A percentile compares a stretch with the other conserved stretches of the same genome.
These are phyloP conservation scores for Croton setiger DNA, from an alignment of 441 rosid genomes.

Conservation along the genomic window DNA sequence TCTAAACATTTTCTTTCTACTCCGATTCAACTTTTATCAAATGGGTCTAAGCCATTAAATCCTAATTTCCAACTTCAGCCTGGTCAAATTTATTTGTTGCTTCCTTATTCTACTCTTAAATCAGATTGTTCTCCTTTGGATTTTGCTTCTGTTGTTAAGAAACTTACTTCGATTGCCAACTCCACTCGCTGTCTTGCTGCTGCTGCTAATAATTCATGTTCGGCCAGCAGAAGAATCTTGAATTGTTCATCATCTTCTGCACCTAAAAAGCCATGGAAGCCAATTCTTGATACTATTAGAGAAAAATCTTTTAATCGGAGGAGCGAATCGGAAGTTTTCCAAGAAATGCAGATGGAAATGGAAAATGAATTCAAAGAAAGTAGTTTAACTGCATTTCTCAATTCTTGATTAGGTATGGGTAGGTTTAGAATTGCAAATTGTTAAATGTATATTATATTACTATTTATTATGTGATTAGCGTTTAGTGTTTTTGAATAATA, in stretches of 20 bases:
- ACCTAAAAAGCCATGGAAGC: conserved; percentile 34
- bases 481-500: too few species aligned
- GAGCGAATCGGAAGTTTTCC: conserved; percentile 35
- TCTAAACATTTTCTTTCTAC: conserved; percentile 29
- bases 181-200: neutral
- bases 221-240: conserved; percentile 3
- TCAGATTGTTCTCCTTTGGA: conserved; percentile 27
- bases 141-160: conserved; percentile 21
- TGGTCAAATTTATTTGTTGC: conserved; percentile 35
- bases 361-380: neutral
- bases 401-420: too few species aligned
- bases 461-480: too few species aligned
- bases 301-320: conserved; percentile 37
- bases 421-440: too few species aligned
- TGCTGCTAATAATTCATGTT: neutral
- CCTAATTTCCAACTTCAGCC: conserved; percentile 24
- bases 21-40: conserved; percentile 32
- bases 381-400: neutral
- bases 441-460: too few species aligned
- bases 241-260: conserved; percentile 5
- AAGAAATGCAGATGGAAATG: conserved; percentile 18
- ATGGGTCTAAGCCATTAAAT: conserved; percentile 24
- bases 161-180: conserved; percentile 27
- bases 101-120: conserved; percentile 26
- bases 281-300: conserved; percentile 39